Base-by-base conservation (phyloP, 352 stramenopile species). In the Globisporangium cylindrosporum region DNA sequence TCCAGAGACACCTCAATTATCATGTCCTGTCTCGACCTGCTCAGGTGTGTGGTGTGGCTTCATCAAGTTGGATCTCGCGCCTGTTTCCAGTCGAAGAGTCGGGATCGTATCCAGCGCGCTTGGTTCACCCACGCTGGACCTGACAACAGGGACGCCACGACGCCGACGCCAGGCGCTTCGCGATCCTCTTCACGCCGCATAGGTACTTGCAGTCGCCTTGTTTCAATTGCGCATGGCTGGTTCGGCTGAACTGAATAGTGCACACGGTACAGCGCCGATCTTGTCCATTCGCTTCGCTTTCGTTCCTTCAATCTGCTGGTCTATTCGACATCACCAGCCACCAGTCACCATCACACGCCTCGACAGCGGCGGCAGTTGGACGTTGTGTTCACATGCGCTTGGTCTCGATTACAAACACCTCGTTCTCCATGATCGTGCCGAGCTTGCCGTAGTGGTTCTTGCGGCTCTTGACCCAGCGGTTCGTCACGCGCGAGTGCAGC, bases 371-470 rank as follows among this genome's bases (percentile, higher is more conserved):
- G n/a, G 48, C n/a, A n/a, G n/a, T 1, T 15, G 15, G 53, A 38
- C 6, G n/a, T 6, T 10, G 4, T 9, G 41, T 62, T 82, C 80
- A 90, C 71, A 78, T 76, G 73, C 76, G 82, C 76, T 90, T 92
- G 55, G 79, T 68, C 68, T 77, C 81, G 67, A 86, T 77, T n/a
- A 67, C 80, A 57, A 90, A 90, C 6, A 90, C 76, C 41, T 90
- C 73, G 71, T 92, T 69, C 60, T 92, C 84, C 69, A 78, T 67
- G 67, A 92, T 92, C 59, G 84, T 92, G 63, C 80, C 82, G 48
- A 92, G 81, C 51, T 79, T 80, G 56, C 80, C 80, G 59, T 88
- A 90, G 62, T 90, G 81, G 58, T 74, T 77, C 66, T 89, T 82
- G 60, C 82, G 78, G 27, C 73, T 85, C 61, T 68, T 83, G 70